Percentiles rank a stretch among this genome's conserved stretches.
Evolutionary conservation across 805 yeast genomes (phyloP).

Genomic region (Saccharomyces kudriavzevii): DNA sequence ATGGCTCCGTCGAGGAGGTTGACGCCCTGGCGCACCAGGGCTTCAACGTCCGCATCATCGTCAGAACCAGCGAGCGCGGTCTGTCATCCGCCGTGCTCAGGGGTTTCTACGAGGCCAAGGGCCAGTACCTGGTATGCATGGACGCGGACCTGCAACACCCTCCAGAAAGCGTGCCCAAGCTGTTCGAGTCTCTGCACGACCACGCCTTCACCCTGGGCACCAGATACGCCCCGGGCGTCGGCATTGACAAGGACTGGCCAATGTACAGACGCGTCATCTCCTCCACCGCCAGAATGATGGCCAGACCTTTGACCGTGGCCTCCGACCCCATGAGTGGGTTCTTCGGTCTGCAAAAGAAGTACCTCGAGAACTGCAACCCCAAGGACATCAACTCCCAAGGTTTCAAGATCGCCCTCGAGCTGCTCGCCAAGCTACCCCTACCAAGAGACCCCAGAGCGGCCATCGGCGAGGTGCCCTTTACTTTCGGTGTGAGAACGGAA

Average conservation of each 20-base stretch:
- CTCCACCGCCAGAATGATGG: constrained; percentile 42
- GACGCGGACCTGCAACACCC: constrained; percentile 50
- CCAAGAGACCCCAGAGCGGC: constrained; percentile 26
- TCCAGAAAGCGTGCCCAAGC: constrained; percentile 42
- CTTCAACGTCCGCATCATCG: constrained; percentile 41
- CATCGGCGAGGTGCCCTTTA: constrained; percentile 42
- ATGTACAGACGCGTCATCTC: constrained; percentile 42
- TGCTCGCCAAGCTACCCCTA: constrained; percentile 40
- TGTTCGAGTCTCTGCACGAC: constrained; percentile 34
- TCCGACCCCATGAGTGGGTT: constrained; percentile 49
- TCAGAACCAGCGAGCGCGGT: constrained; percentile 44
- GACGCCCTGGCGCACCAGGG: constrained; percentile 38
- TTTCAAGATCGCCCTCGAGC: constrained; percentile 43
- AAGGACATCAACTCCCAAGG: constrained; percentile 37
- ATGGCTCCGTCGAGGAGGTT: constrained; percentile 47
- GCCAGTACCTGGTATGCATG: constrained; percentile 43
- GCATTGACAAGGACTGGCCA: constrained; percentile 48
- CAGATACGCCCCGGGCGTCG: constrained; percentile 48
- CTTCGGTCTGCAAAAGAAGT: constrained; percentile 42
- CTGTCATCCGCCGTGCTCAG: constrained; percentile 42
- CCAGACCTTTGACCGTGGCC: constrained; percentile 43
- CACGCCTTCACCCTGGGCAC: constrained; percentile 44
- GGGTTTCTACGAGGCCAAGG: constrained; percentile 41
- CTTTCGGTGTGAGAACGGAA: constrained; percentile 47
- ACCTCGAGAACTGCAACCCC: constrained; percentile 30